Percentiles rank a stretch among this genome's conserved stretches.
Evolutionary conservation across 495 filamentous ascomycete genomes (phyloP).

Genomic region (Aspergillus avenaceus): DNA sequence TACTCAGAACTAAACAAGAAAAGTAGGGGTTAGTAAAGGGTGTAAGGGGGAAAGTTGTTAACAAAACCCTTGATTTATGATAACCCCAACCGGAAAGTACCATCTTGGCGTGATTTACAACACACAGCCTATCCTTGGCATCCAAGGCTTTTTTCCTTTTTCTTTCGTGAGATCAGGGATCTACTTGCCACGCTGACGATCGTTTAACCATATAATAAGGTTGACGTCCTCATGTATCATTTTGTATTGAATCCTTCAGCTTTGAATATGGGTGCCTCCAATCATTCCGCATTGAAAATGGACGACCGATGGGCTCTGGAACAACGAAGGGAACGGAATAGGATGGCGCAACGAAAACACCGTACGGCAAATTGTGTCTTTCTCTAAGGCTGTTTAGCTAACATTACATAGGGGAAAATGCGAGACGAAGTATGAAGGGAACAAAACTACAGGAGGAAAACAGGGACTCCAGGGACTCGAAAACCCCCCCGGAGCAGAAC

Average conservation of each 20-base stretch:
- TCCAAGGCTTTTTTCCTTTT: not conserved
- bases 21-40: too few relatives aligned
- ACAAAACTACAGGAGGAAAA: not conserved
- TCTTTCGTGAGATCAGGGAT: not conserved
- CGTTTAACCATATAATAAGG: not conserved
- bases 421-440: not conserved
- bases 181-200: not conserved
- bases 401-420: not conserved
- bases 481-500: not conserved
- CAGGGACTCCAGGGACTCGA: not conserved
- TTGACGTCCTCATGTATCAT: not conserved
- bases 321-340: constrained; percentile 4
- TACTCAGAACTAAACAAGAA: too few relatives aligned
- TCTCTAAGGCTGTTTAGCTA: not conserved
- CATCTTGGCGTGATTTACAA: too few relatives aligned
- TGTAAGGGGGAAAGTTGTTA: too few relatives aligned
- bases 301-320: constrained; percentile 8
- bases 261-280: not conserved
- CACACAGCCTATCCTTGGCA: not conserved
- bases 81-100: too few relatives aligned
- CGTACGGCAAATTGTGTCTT: not conserved
- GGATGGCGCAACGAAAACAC: constrained; percentile 6
- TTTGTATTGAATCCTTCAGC: not conserved
- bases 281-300: not conserved
- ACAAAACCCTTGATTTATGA: too few relatives aligned